These are phyloP conservation scores for Neospermospora avenae DNA, from an alignment of 2,329 filamentous ascomycete genomes.

Conservation along the genomic window DNA sequence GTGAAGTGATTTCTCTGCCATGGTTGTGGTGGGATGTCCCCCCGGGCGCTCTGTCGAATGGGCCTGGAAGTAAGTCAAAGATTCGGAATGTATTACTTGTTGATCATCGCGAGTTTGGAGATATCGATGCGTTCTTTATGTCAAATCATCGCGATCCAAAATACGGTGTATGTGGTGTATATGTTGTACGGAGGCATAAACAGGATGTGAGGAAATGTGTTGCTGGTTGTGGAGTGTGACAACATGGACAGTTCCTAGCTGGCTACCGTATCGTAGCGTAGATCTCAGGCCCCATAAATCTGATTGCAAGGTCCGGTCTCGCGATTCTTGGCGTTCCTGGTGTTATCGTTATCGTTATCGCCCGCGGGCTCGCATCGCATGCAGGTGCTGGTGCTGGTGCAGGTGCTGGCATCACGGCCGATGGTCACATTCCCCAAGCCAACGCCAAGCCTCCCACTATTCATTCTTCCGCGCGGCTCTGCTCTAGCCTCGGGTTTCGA, in stretches of 20 bases:
- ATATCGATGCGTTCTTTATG: neutral
- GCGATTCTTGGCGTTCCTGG: no score
- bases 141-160: neutral
- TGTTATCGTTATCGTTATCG: no score
- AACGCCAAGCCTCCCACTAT: neutral
- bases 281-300: no score
- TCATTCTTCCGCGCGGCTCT: slow-evolving; percentile 4
- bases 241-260: no score
- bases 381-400: no score
- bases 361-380: no score
- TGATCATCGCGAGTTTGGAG: slow-evolving; percentile 14
- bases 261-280: no score
- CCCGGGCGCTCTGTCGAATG: neutral
- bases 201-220: neutral
- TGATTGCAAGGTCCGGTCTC: no score
- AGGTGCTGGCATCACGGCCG: no score
- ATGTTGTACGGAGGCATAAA: slow-evolving; percentile 5
- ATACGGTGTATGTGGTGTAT: neutral
- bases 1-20: slow-evolving; percentile 49
- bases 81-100: slow-evolving; percentile 13
- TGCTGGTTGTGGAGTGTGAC: neutral
- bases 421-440: neutral
- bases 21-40: slow-evolving; percentile 29
- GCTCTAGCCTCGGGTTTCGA: neutral
- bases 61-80: neutral